These are phyloP conservation scores for Calonectria crousiana DNA, from an alignment of 2,329 filamentous ascomycete species.

Conservation along the genomic window DNA sequence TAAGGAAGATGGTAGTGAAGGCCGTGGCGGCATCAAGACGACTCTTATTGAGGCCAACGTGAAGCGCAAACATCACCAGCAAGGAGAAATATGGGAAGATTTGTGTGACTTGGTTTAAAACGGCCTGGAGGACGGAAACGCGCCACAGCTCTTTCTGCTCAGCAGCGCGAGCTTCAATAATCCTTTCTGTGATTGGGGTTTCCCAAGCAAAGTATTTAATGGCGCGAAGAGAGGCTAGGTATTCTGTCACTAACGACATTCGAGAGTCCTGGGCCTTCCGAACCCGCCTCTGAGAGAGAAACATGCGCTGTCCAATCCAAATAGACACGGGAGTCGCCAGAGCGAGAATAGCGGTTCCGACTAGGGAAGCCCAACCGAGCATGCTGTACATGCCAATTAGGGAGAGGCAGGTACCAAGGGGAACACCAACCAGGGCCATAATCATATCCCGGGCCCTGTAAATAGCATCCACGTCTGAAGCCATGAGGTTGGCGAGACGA, in stretches of 20 bases:
- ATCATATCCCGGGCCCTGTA: slow-evolving; percentile 65
- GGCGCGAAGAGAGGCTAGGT: slow-evolving; percentile 67
- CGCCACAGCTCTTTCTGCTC: slow-evolving; percentile 69
- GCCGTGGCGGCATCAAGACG: slow-evolving; percentile 67
- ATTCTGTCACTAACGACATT: slow-evolving; percentile 69
- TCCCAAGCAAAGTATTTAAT: slow-evolving; percentile 75
- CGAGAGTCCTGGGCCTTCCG: slow-evolving; percentile 68
- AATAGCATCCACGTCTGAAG: slow-evolving; percentile 69
- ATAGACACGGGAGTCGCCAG: slow-evolving; percentile 63
- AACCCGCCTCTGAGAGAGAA: slow-evolving; percentile 62
- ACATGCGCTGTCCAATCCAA: slow-evolving; percentile 62
- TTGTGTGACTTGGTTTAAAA: slow-evolving; percentile 63
- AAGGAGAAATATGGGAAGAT: slow-evolving; percentile 65
- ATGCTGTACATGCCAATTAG: slow-evolving; percentile 66
- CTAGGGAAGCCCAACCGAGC: slow-evolving; percentile 67
- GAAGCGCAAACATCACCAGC: slow-evolving; percentile 65
- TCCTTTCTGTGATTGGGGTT: slow-evolving; percentile 62
- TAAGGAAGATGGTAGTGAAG: slow-evolving; percentile 67
- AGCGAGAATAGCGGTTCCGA: slow-evolving; percentile 63
- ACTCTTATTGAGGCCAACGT: slow-evolving; percentile 61
- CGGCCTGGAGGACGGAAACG: slow-evolving; percentile 60
- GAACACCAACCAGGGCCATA: slow-evolving; percentile 58
- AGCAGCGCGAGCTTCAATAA: slow-evolving; percentile 60
- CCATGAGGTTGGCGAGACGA: slow-evolving; percentile 68
- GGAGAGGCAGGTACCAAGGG: slow-evolving; percentile 60